A percentile compares a stretch with the other conserved stretches of the same genome.
These are phyloP conservation scores for Sicyos baderoa DNA, from an alignment of 306 rosid genomes.

Conservation along the genomic window DNA sequence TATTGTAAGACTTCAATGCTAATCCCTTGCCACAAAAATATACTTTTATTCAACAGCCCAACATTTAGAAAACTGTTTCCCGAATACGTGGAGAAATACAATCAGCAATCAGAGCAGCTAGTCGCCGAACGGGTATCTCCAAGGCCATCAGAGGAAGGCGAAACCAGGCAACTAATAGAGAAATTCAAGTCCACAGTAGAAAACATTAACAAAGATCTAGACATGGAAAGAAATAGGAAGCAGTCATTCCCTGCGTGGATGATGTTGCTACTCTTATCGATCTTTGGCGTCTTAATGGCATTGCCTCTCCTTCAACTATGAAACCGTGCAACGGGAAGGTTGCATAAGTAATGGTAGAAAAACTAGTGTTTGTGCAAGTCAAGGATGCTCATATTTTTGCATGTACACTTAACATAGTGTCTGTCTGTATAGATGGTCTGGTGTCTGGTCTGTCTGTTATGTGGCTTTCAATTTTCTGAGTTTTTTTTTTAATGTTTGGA, in stretches of 20 bases:
- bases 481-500: not conserved
- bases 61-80: slow-evolving; percentile 90
- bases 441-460: not conserved
- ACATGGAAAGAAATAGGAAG: slow-evolving; percentile 36
- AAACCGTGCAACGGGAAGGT: slow-evolving; percentile 24
- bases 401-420: not conserved
- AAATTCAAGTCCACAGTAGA: slow-evolving; percentile 39
- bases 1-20: slow-evolving; percentile 8
- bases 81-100: slow-evolving; percentile 78
- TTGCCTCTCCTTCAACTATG: slow-evolving; percentile 88
- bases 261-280: slow-evolving; percentile 74
- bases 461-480: slow-evolving; percentile 1
- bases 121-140: slow-evolving; percentile 37
- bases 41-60: slow-evolving; percentile 33
- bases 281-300: slow-evolving; percentile 90
- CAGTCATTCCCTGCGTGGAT: slow-evolving; percentile 78
- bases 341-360: slow-evolving; percentile 12
- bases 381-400: slow-evolving; percentile 9
- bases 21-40: slow-evolving; percentile 5
- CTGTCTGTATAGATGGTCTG: slow-evolving; percentile 14
- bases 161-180: slow-evolving; percentile 35
- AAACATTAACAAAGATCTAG: slow-evolving; percentile 35
- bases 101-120: slow-evolving; percentile 45
- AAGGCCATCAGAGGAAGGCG: slow-evolving; percentile 28
- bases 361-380: slow-evolving; percentile 20